Evolutionary conservation across 2,329 filamentous ascomycete genomes (phyloP).

Genomic region (Drechslerella coelobrocha): DNA sequence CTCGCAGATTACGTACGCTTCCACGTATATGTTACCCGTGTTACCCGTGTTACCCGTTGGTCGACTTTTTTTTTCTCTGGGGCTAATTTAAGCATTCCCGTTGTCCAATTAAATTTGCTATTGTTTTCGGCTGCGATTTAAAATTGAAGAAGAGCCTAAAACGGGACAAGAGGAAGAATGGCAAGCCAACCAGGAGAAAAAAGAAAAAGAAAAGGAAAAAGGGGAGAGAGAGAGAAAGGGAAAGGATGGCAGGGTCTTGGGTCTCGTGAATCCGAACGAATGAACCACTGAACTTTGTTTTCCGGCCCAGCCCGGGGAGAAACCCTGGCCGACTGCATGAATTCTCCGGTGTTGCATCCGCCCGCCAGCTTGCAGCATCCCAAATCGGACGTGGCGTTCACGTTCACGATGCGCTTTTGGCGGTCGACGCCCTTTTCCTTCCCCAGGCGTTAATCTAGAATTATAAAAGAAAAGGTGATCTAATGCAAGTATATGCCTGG

Average conservation of each 20-base stretch:
- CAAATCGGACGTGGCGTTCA: conserved; percentile 29
- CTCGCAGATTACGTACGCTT: conserved; percentile 2
- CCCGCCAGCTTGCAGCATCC: conserved; percentile 23
- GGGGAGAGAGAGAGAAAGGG: background rate
- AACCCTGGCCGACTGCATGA: conserved; percentile 13
- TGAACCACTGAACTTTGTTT: background rate
- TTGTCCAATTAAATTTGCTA: too few species aligned
- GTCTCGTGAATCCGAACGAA: background rate
- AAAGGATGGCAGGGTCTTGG: background rate
- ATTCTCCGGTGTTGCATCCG: conserved; percentile 50
- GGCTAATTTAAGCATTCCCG: background rate
- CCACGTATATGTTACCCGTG: background rate
- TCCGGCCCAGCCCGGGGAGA: conserved; percentile 12
- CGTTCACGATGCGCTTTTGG: background rate
- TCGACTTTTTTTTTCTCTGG: too few species aligned
- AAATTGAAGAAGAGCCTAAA: too few species aligned
- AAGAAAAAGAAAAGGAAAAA: too few species aligned
- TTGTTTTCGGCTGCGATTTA: too few species aligned
- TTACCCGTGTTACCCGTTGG: too few species aligned
- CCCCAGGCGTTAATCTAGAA: too few species aligned
- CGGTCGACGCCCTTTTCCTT: background rate
- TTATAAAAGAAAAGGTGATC: too few species aligned
- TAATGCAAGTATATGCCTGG: too few species aligned
- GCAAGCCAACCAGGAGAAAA: too few species aligned
- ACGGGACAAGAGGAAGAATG: too few species aligned